These are phyloP conservation scores for Aristolochia contorta DNA, from an alignment of 164 flowering plant species.

Conservation along the genomic window DNA sequence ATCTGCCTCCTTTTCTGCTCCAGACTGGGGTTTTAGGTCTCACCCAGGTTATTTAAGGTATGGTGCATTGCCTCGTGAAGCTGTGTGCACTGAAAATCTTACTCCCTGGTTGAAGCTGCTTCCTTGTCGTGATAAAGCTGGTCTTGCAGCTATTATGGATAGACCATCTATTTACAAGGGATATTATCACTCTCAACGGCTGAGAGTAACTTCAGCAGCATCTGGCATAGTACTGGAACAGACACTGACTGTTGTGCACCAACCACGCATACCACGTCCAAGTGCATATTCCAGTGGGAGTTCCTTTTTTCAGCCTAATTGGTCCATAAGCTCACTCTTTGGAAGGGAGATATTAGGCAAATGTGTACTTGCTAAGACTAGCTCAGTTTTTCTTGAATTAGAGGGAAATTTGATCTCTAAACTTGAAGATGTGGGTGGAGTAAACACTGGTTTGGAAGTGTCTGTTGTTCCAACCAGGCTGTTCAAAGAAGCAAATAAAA, in stretches of 20 bases:
- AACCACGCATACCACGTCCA: constrained; percentile 34
- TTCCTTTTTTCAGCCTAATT: no score
- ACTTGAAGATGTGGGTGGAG: constrained; percentile 16
- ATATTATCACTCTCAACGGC: constrained; percentile 82
- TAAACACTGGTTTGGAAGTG: constrained; percentile 39
- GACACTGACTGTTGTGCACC: constrained; percentile 84
- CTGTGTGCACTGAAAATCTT: constrained; percentile 97
- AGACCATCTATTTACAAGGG: constrained; percentile 87
- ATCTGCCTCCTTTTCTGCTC: constrained; percentile 66
- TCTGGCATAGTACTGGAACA: constrained; percentile 69
- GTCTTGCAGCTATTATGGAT: constrained; percentile 77
- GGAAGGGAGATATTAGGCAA: constrained; percentile 51
- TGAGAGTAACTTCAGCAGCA: constrained; percentile 50
- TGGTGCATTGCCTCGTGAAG: constrained; percentile 94
- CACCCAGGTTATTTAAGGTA: constrained; percentile 57
- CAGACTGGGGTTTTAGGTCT: constrained; percentile 53
- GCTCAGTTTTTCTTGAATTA: constrained; percentile 60
- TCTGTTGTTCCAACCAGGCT: constrained; percentile 47
- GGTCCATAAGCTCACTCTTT: constrained; percentile 69
- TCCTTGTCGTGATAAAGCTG: constrained; percentile 96
- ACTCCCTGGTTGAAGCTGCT: constrained; percentile 98
- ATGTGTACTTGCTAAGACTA: constrained; percentile 78
- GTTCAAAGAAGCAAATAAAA: constrained; percentile 39
- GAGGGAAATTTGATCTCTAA: constrained; percentile 43
- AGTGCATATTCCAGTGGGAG: constrained; percentile 19